phyloP scores from a whole-genome alignment of 108 stramenopile genomes.

The Asterionellopsis glacialis region DNA sequence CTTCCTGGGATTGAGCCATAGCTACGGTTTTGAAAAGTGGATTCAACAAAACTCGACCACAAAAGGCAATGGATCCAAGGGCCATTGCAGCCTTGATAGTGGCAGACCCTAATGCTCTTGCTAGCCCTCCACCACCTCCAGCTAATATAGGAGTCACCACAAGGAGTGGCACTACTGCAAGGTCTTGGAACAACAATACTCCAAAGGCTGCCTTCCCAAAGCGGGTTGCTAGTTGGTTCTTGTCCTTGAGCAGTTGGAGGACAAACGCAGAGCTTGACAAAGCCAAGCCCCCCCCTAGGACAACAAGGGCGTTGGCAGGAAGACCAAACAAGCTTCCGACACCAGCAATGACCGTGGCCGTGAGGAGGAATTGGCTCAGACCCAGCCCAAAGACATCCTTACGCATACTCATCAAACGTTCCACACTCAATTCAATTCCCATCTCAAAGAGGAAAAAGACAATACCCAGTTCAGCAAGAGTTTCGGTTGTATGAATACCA shows the following conservation, averaged over 20 bases:
- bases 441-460: slow-evolving; percentile 98
- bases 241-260: slow-evolving; percentile 92
- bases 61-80: slow-evolving; percentile 77
- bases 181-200: slow-evolving; percentile 89
- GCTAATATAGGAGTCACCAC: slow-evolving; percentile 93
- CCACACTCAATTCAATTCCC: slow-evolving; percentile 92
- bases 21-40: slow-evolving; percentile 89
- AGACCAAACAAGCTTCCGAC: slow-evolving; percentile 48
- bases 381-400: slow-evolving; percentile 94
- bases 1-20: slow-evolving; percentile 82
- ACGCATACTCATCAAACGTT: slow-evolving; percentile 76
- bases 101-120: slow-evolving; percentile 76
- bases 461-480: slow-evolving; percentile 90
- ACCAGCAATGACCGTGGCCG: slow-evolving; percentile 68
- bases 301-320: slow-evolving; percentile 70
- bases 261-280: slow-evolving; percentile 92
- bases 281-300: slow-evolving; percentile 88
- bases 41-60: slow-evolving; percentile 84
- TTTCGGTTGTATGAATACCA: slow-evolving; percentile 76
- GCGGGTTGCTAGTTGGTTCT: slow-evolving; percentile 87
- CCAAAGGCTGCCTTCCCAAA: slow-evolving; percentile 94
- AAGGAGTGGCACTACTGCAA: slow-evolving; percentile 93
- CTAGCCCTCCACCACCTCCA: slow-evolving; percentile 76
- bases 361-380: slow-evolving; percentile 75
- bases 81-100: slow-evolving; percentile 85